Conservation (phyloP, 805 yeast genomes). For the Ascoidea tarda region DNA sequence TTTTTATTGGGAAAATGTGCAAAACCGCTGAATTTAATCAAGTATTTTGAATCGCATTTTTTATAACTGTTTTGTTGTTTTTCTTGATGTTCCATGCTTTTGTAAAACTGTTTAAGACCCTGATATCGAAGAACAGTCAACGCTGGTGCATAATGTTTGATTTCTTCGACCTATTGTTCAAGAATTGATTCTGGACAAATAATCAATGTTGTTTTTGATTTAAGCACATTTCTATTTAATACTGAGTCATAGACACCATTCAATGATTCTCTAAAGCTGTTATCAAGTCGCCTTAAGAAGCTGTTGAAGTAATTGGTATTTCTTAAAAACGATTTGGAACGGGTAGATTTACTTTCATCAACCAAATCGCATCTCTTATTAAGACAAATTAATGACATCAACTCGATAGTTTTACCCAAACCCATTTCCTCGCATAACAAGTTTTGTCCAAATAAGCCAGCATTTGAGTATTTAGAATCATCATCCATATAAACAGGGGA, state of each 20-base stretch:
- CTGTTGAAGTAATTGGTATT: too few relatives aligned
- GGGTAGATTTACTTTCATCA: too few relatives aligned
- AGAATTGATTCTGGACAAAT: conserved; percentile 79
- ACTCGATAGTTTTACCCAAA: conserved; percentile 85
- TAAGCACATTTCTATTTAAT: conserved; percentile 30
- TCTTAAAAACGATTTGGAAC: too few relatives aligned
- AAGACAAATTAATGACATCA: conserved; percentile 46
- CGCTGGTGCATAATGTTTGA: conserved; percentile 40
- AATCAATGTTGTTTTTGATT: conserved; percentile 60
- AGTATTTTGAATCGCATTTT: conserved; percentile 7
- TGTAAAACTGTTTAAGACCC: conserved; percentile 30
- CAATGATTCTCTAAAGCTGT: conserved; percentile 14
- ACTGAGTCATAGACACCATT: conserved; percentile 22
- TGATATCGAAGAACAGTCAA: conserved; percentile 49
- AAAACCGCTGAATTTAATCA: neutral
- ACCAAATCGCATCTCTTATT: conserved; percentile 32
- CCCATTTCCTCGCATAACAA: conserved; percentile 95
- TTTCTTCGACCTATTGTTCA: conserved; percentile 78
- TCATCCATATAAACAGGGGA: neutral
- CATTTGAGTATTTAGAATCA: neutral
- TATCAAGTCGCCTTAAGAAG: neutral
- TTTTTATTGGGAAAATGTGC: neutral
- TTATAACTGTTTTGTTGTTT: neutral
- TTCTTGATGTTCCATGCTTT: neutral
- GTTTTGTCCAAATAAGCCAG: conserved; percentile 31